phyloP scores from a whole-genome alignment of 2,329 filamentous ascomycete species.

The Bimuria novae-zelandiae region DNA sequence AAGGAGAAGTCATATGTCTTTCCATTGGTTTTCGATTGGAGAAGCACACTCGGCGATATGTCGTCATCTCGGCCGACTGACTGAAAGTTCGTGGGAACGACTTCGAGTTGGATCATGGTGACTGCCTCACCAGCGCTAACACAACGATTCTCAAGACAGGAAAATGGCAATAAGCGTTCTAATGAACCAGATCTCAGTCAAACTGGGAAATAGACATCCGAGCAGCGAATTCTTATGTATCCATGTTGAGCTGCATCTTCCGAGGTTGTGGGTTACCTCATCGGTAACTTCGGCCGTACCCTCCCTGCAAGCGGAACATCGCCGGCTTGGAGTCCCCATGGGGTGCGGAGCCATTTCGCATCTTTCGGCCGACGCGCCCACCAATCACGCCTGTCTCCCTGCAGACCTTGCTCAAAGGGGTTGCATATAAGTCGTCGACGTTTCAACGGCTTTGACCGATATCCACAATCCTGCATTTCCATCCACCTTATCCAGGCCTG shows the following conservation, averaged over 20 bases:
- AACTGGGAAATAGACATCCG: not conserved
- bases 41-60: not conserved
- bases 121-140: not conserved
- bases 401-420: not conserved
- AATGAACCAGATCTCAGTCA: not conserved
- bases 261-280: not conserved
- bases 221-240: not conserved
- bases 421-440: conserved; percentile 8
- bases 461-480: not conserved
- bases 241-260: not conserved
- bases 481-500: not conserved
- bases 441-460: not conserved
- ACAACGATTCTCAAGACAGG: not conserved
- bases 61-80: not conserved
- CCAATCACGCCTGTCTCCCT: not conserved
- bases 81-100: conserved; percentile 3
- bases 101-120: conserved; percentile 4
- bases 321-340: conserved; percentile 32
- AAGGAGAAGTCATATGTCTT: conserved; percentile 62
- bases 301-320: not conserved
- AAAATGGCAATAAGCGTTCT: not conserved
- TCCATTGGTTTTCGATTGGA: conserved; percentile 20
- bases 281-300: conserved; percentile 30
- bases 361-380: conserved; percentile 6
- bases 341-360: conserved; percentile 16